Evolutionary conservation across 345 rosid genomes (phyloP).

Genomic region (Eucalyptus sp.): DNA sequence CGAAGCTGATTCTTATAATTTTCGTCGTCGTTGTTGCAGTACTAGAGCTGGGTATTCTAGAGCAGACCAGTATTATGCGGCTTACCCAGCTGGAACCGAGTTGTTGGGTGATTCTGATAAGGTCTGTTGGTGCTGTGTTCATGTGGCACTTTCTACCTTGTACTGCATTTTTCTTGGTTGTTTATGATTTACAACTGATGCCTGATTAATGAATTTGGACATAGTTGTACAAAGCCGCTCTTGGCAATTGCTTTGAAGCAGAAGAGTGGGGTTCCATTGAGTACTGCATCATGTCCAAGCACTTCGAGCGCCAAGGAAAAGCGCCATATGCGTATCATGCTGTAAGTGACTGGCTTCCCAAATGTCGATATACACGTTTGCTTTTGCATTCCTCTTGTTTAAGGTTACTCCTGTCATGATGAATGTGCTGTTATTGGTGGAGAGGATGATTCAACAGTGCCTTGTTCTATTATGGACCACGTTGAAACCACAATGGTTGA

Average conservation of each 20-base stretch:
- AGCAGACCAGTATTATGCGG: conserved; percentile 92
- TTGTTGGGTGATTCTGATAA: conserved; percentile 43
- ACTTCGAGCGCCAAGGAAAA: conserved; percentile 90
- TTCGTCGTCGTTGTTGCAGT: conserved; percentile 18
- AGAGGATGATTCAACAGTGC: neutral
- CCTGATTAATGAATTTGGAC: neutral
- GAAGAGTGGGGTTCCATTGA: conserved; percentile 92
- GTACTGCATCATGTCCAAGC: conserved; percentile 73
- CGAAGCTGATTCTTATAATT: neutral
- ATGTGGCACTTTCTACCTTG: neutral
- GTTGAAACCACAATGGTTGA: neutral
- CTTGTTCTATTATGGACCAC: neutral
- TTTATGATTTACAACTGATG: neutral
- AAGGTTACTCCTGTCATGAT: neutral
- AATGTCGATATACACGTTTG: neutral
- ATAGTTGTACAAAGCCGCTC: conserved; percentile 81
- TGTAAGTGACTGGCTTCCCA: conserved; percentile 23
- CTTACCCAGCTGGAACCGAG: conserved; percentile 94
- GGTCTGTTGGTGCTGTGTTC: neutral
- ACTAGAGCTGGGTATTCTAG: conserved; percentile 91
- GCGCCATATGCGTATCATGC: conserved; percentile 89
- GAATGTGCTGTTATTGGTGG: neutral
- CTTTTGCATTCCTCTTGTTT: neutral
- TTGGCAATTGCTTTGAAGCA: conserved; percentile 72
- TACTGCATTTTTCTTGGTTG: neutral